phyloP scores from a whole-genome alignment of 345 rosid genomes.

The Hevea brasiliensis region DNA sequence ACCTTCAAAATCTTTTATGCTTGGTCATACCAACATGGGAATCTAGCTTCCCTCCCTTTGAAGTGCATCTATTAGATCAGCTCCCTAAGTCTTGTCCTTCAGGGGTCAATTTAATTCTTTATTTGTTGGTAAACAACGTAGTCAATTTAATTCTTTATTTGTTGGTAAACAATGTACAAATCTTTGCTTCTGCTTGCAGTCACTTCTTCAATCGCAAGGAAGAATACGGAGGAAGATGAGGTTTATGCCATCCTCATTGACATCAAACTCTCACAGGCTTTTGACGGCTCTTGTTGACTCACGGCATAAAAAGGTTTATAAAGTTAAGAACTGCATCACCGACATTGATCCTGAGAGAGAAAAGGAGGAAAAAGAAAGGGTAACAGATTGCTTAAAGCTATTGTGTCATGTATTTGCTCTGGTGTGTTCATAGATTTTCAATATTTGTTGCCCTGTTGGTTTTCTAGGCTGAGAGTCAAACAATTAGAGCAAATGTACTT shows the following conservation, averaged over 20 bases:
- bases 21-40: too few relatives aligned
- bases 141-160: not conserved
- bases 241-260: constrained; percentile 89
- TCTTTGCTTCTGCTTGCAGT: constrained; percentile 44
- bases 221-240: constrained; percentile 88
- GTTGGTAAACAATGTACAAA: not conserved
- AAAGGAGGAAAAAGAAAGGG: constrained; percentile 97
- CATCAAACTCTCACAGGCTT: constrained; percentile 87
- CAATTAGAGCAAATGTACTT: constrained; percentile 80
- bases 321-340: constrained; percentile 94
- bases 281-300: constrained; percentile 97
- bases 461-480: constrained; percentile 86
- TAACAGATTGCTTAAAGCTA: constrained; percentile 31
- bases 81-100: not conserved
- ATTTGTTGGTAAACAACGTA: not conserved
- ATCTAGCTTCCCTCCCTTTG: too few relatives aligned
- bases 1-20: too few relatives aligned
- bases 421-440: constrained; percentile 6
- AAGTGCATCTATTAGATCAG: too few relatives aligned
- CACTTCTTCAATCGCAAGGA: constrained; percentile 99
- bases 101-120: not conserved
- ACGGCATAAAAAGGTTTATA: constrained; percentile 76
- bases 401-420: not conserved
- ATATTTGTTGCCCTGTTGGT: constrained; percentile 18
- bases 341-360: constrained; percentile 99